Evolutionary conservation across 129 eudicot species (phyloP).

Genomic region (Apium graveolens): DNA sequence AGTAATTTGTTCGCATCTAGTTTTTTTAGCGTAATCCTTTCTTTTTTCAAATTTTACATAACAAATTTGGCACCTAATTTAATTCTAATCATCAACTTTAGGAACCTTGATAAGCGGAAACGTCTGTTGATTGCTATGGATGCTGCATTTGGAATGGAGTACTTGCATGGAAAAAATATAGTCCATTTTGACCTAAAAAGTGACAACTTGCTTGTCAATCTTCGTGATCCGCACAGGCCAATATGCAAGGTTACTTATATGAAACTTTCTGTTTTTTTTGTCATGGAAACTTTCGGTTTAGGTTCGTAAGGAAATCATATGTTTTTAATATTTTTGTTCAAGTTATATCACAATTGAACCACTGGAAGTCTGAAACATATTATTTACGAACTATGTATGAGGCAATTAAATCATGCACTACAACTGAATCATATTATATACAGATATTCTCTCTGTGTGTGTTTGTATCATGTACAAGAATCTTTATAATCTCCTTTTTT

Average conservation of each 20-base stretch:
- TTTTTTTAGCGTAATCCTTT: neutral
- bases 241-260: conserved; percentile 64
- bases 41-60: neutral
- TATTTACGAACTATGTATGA: neutral
- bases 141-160: conserved; percentile 98
- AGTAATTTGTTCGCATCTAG: conserved; percentile 26
- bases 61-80: neutral
- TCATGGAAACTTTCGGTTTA: too few relatives aligned
- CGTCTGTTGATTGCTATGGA: conserved; percentile 87
- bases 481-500: neutral
- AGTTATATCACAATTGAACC: neutral
- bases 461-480: neutral
- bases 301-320: neutral
- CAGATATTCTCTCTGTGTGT: neutral
- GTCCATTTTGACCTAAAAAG: conserved; percentile 92
- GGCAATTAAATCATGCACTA: neutral
- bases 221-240: conserved; percentile 94
- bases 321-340: neutral
- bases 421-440: neutral
- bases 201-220: conserved; percentile 89
- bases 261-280: too few relatives aligned
- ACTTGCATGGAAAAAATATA: conserved; percentile 79
- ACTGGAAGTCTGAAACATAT: neutral
- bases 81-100: conserved; percentile 5
- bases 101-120: conserved; percentile 87